Percentiles rank a stretch among this genome's conserved stretches.
Conservation (phyloP, 345 rosid species). For the Moricandia moricandioides region DNA sequence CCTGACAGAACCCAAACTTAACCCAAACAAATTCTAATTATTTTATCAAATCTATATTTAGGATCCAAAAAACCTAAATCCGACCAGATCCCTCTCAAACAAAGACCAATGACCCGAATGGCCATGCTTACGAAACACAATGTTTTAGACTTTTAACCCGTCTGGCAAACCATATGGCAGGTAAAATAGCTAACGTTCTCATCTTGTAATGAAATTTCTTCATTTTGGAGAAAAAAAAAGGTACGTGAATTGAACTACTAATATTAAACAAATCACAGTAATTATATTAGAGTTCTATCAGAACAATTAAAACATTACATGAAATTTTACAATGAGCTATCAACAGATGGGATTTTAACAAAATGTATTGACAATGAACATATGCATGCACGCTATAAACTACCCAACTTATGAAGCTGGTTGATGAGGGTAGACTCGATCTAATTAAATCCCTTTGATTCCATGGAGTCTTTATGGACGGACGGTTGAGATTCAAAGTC, state of each 20-base stretch:
- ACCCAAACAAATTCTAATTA: no score
- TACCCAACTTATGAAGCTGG: constrained; percentile 4
- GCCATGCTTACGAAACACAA: no score
- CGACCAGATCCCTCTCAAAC: no score
- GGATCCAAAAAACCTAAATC: no score
- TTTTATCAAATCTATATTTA: no score
- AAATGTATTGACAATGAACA: not conserved
- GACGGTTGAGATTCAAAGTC: constrained; percentile 37
- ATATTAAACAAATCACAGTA: not conserved
- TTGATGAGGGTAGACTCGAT: not conserved
- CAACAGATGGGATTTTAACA: not conserved
- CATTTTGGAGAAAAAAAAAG: not conserved
- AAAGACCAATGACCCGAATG: no score
- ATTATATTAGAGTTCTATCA: not conserved
- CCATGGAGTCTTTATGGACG: not conserved
- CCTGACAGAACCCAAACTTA: no score
- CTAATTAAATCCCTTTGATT: not conserved
- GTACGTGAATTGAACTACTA: not conserved
- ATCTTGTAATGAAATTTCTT: not conserved
- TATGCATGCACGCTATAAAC: not conserved
- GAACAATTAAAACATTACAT: not conserved
- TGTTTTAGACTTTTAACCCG: not conserved
- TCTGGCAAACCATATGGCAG: not conserved
- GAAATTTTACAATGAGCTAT: constrained; percentile 13
- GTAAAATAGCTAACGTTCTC: not conserved